These are phyloP conservation scores for Paragyromitra xinjiangensis DNA, from an alignment of 495 filamentous ascomycete genomes.

Conservation along the genomic window DNA sequence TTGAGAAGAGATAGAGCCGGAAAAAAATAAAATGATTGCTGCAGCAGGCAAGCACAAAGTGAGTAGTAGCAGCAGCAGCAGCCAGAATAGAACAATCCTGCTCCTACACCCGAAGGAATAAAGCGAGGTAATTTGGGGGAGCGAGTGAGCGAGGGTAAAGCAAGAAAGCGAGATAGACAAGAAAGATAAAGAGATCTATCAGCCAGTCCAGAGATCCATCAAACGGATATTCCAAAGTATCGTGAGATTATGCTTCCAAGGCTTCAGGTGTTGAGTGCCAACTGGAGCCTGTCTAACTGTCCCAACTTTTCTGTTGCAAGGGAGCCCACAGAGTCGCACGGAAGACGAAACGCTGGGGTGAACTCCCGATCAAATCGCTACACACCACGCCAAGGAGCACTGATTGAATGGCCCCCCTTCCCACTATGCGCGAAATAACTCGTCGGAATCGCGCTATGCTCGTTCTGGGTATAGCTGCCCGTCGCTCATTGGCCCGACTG, in stretches of 20 bases:
- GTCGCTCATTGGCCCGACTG: slow-evolving; percentile 32
- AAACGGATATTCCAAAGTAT: slow-evolving; percentile 40
- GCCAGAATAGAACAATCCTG: slow-evolving; percentile 19
- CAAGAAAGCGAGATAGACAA: not conserved
- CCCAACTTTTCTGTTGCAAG: slow-evolving; percentile 2
- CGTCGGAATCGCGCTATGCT: slow-evolving; percentile 40
- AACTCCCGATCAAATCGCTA: slow-evolving; percentile 48
- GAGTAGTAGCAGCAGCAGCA: slow-evolving; percentile 17
- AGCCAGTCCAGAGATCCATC: slow-evolving; percentile 4
- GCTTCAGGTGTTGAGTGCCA: slow-evolving; percentile 40
- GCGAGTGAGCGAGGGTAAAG: not conserved
- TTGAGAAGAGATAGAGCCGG: slow-evolving; percentile 37
- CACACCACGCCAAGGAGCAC: slow-evolving; percentile 32
- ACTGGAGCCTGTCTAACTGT: not conserved
- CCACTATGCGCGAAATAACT: slow-evolving; percentile 51
- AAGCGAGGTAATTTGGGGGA: slow-evolving; percentile 32
- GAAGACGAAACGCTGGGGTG: slow-evolving; percentile 46
- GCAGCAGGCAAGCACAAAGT: slow-evolving; percentile 28
- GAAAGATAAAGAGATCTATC: not conserved
- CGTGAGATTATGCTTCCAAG: slow-evolving; percentile 44
- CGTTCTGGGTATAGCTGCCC: slow-evolving; percentile 18
- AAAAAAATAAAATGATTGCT: slow-evolving; percentile 22
- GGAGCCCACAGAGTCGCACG: not conserved
- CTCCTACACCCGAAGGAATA: slow-evolving; percentile 22
- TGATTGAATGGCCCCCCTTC: slow-evolving; percentile 17